Evolutionary conservation across 768 basidiomycete genomes (phyloP), one percentile per base, ranked within the genome.

Genomic region (Panaeolus cyanescens): DNA sequence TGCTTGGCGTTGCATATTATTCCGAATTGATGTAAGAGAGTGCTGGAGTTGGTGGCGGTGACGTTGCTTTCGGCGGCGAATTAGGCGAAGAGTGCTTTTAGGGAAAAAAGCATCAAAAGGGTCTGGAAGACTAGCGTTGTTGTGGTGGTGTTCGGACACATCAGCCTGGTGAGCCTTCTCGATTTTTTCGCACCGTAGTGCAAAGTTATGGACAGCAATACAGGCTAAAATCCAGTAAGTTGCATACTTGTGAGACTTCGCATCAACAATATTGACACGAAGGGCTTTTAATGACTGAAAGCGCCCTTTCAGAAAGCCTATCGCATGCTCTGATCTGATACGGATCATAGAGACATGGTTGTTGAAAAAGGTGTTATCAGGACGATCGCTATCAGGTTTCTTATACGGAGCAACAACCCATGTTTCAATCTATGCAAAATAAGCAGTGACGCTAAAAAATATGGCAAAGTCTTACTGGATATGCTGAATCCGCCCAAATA

Each of bases 401-500:
- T 74, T 75, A 59, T 71, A 72, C 22, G 72, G 72, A 4, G 72
- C 62, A 22, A 70, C 55, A 63, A 64, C 69, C 73, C 73, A 73
- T 15, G 17, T 9, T 17, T 62, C 45, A n/a, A 61, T 10, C 54
- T 50, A 8, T 50, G 9, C n/a, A 50, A 20, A 9, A 25, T 50
- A 20, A 50, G 19, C n/a, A 10, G n/a, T 8, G 45, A 25, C 45
- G 19, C 19, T 20, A 8, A 50, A 50, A 9, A 8, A 50, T 50
- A 50, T 10, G 8, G 8, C 10, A 9, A 50, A 9, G 4, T 66
- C 68, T 12, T 45, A 77, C 71, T n/a, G 76, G 73, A 69, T 80
- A 80, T 32, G 79, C 74, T 3, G 74, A 76, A 57, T 80, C 76
- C 28, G 68, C 77, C 75, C 74, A 79, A 0, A 79, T 66, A 54